phyloP scores from a whole-genome alignment of 2,329 filamentous ascomycete genomes.

The Tolypocladium sp. region DNA sequence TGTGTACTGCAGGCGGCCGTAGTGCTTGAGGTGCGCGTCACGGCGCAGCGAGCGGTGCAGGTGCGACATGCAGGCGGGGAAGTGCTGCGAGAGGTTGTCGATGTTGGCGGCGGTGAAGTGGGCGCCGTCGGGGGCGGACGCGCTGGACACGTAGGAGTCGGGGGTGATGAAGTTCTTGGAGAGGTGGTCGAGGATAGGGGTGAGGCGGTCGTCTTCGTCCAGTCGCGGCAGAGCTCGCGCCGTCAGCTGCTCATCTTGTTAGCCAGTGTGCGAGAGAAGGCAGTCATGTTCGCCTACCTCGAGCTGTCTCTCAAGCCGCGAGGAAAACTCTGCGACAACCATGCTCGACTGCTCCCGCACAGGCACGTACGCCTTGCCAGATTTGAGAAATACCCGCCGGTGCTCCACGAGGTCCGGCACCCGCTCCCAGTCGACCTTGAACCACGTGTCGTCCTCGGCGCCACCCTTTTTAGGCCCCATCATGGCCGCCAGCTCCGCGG shows the following conservation, averaged over 20 bases:
- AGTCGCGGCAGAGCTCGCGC: slow-evolving; percentile 84
- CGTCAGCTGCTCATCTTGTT: slow-evolving; percentile 52
- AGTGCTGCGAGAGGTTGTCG: slow-evolving; percentile 70
- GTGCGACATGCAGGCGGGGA: slow-evolving; percentile 90
- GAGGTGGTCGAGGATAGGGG: slow-evolving; percentile 61
- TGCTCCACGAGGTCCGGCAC: slow-evolving; percentile 85
- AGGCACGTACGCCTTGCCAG: slow-evolving; percentile 86
- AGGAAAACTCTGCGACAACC: slow-evolving; percentile 79
- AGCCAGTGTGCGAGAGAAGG: neutral
- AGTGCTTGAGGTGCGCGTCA: slow-evolving; percentile 89
- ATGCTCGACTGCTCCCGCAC: slow-evolving; percentile 79
- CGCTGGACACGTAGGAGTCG: slow-evolving; percentile 65
- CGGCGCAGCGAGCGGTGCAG: slow-evolving; percentile 79
- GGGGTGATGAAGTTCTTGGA: slow-evolving; percentile 93
- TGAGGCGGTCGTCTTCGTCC: slow-evolving; percentile 90
- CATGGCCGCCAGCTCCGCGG: slow-evolving; percentile 50
- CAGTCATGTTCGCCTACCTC: slow-evolving; percentile 46
- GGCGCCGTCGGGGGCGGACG: slow-evolving; percentile 56
- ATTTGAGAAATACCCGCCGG: slow-evolving; percentile 65
- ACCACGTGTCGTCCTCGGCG: slow-evolving; percentile 75
- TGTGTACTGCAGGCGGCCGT: slow-evolving; percentile 84
- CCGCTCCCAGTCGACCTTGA: slow-evolving; percentile 92
- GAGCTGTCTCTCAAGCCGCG: slow-evolving; percentile 68
- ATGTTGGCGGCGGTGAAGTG: slow-evolving; percentile 72
- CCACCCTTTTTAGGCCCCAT: slow-evolving; percentile 24